phyloP scores from a whole-genome alignment of 192 early-diverging fungal species.

The Pecoramyces ruminantium region DNA sequence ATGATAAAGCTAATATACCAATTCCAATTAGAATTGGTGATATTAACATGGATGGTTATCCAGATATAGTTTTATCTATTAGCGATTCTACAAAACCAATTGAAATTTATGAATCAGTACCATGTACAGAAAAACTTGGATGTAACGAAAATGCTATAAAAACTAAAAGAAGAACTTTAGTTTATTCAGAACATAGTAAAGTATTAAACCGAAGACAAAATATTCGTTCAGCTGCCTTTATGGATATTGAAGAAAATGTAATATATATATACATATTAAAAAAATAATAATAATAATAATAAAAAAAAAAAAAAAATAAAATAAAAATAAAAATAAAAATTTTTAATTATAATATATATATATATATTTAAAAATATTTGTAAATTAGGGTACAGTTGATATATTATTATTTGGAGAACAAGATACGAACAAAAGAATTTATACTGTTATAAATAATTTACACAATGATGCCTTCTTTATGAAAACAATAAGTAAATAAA shows the following conservation, averaged over 20 bases:
- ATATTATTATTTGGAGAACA: slow-evolving; percentile 42
- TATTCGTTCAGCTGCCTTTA: slow-evolving; percentile 51
- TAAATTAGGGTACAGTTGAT: slow-evolving; percentile 54
- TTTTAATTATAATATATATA: too few species aligned
- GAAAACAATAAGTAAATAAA: slow-evolving; percentile 42
- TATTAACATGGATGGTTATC: slow-evolving; percentile 79
- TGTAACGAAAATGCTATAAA: slow-evolving; percentile 22
- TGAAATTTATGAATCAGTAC: slow-evolving; percentile 45
- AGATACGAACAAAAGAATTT: slow-evolving; percentile 11
- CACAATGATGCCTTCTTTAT: slow-evolving; percentile 90
- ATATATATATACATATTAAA: slow-evolving; percentile 5
- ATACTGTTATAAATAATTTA: slow-evolving; percentile 69
- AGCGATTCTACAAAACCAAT: slow-evolving; percentile 12
- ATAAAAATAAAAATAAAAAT: too few species aligned
- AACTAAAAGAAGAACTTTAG: slow-evolving; percentile 39
- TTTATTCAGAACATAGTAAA: slow-evolving; percentile 46
- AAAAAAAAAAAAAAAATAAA: too few species aligned
- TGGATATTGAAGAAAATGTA: slow-evolving; percentile 85
- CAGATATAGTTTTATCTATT: slow-evolving; percentile 62
- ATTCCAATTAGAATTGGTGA: slow-evolving; percentile 39
- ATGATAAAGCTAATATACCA: not conserved
- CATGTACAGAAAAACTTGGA: slow-evolving; percentile 22
- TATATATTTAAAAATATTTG: too few species aligned
- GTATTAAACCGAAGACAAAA: slow-evolving; percentile 25
- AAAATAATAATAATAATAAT: too few species aligned